Evolutionary conservation across 805 yeast species (phyloP), one percentile per base, ranked within the genome.

Genomic region (Schwanniomyces polymorphus): DNA sequence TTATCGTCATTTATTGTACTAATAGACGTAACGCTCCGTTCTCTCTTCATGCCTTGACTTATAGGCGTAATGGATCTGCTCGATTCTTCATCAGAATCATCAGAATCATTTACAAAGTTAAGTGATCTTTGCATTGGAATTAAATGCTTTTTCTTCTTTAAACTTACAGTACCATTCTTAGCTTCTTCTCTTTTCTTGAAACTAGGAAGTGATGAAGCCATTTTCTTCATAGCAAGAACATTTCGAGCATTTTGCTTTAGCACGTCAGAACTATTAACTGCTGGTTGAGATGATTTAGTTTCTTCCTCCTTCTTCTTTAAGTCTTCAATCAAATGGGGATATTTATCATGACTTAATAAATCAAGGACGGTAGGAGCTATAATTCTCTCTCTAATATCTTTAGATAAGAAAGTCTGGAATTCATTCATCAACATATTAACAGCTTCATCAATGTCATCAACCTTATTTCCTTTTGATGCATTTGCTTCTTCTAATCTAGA

Each of bases 321-420:
- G 18, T 67, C 73, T 37, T 63, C 59, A 23, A 72, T 58, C 16
- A 72, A 59, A 3, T 75, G 78, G 1, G 88, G 86, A 57, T 79
- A 85, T 33, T 76, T 76, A 4, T 78, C 79, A 34, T 82, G 84
- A 47, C 80, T 77, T 53, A 90, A 70, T 16, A 78, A 65, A 27
- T 84, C 84, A 45, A 86, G 71, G 14, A 90, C 79, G 1, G 76
- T 73, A 0, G 94, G 89, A 0, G 87, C 91, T 21, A 88, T 77
- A 3, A 87, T 67, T 49, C 89, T 79, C 57, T 84, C 92, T 53
- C 87, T 74, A 21, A 90, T 79, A 65, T 90, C 96, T 50, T 85
- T 85, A 17, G 82, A 68, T 39, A 90, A 62, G 41, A 84, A 82
- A 9, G 72, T 68, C 49, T 80, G 81, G 43, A 90, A 74, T 53